phyloP scores from a whole-genome alignment of 2,329 filamentous ascomycete genomes.

The Salinomyces thailandicus region DNA sequence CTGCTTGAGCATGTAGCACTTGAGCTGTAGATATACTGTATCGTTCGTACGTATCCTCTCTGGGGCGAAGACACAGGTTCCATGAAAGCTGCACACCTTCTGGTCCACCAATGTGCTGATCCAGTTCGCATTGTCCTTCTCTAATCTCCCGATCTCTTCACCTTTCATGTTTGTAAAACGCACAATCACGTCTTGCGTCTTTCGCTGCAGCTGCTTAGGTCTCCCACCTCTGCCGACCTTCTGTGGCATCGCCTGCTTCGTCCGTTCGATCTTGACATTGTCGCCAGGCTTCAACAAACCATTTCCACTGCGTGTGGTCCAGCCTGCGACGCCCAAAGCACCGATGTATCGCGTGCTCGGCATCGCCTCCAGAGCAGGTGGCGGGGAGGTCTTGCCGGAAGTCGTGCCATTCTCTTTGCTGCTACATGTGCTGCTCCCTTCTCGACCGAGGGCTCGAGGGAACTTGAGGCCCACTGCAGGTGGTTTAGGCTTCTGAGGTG shows the following conservation, averaged over 20 bases:
- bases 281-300: constrained; percentile 73
- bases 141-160: constrained; percentile 73
- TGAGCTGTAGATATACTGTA: constrained; percentile 82
- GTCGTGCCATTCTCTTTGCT: not conserved
- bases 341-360: constrained; percentile 67
- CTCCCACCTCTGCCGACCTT: constrained; percentile 30
- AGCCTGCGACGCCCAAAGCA: constrained; percentile 81
- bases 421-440: no score
- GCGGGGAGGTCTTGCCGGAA: constrained; percentile 2
- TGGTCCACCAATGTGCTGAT: constrained; percentile 88
- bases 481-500: constrained; percentile 9
- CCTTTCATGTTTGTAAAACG: constrained; percentile 74
- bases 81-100: constrained; percentile 76
- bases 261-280: constrained; percentile 72
- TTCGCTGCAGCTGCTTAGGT: constrained; percentile 43
- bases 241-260: constrained; percentile 55
- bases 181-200: constrained; percentile 75
- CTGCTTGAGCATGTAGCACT: constrained; percentile 61
- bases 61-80: constrained; percentile 77
- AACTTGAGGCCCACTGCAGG: not conserved
- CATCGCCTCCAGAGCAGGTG: constrained; percentile 28
- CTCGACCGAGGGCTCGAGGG: not conserved
- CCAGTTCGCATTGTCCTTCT: constrained; percentile 82
- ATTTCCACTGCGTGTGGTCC: constrained; percentile 76
- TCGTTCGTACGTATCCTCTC: constrained; percentile 81